phyloP scores from a whole-genome alignment of 768 basidiomycete genomes.

The Tulasnella sp. region DNA sequence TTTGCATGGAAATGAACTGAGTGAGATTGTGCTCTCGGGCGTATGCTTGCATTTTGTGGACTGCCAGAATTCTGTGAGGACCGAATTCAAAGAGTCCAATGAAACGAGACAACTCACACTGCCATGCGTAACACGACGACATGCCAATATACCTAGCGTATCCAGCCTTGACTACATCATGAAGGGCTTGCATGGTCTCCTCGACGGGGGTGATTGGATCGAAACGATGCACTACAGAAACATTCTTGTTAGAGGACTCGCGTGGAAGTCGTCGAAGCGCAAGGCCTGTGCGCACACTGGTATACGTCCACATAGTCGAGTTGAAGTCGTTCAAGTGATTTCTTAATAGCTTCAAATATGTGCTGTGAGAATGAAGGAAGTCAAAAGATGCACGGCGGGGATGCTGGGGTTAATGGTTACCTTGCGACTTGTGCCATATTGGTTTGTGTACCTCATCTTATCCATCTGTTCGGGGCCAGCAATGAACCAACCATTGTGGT shows the following conservation, averaged over 20 bases:
- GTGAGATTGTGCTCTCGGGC: conserved; percentile 18
- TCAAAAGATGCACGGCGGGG: background rate
- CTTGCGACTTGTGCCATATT: conserved; percentile 19
- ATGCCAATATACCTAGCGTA: conserved; percentile 40
- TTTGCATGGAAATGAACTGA: conserved; percentile 14
- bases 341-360: conserved; percentile 42
- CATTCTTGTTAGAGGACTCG: background rate
- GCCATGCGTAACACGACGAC: conserved; percentile 18
- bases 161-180: conserved; percentile 45
- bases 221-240: conserved; percentile 30
- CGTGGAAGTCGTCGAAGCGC: background rate
- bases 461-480: background rate
- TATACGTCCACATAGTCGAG: conserved; percentile 42
- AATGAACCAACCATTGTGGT: background rate
- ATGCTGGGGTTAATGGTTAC: background rate
- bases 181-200: conserved; percentile 15
- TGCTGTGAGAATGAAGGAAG: conserved; percentile 32
- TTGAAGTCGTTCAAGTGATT: conserved; percentile 36
- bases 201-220: conserved; percentile 43
- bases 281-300: conserved; percentile 32
- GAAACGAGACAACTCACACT: background rate
- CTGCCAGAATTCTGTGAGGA: background rate
- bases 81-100: background rate
- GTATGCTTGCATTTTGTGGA: conserved; percentile 15
- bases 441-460: conserved; percentile 14